Evolutionary conservation across 73 alveolate species (phyloP), one percentile per base, ranked within the genome.

Genomic region (Stentor roeselii): DNA sequence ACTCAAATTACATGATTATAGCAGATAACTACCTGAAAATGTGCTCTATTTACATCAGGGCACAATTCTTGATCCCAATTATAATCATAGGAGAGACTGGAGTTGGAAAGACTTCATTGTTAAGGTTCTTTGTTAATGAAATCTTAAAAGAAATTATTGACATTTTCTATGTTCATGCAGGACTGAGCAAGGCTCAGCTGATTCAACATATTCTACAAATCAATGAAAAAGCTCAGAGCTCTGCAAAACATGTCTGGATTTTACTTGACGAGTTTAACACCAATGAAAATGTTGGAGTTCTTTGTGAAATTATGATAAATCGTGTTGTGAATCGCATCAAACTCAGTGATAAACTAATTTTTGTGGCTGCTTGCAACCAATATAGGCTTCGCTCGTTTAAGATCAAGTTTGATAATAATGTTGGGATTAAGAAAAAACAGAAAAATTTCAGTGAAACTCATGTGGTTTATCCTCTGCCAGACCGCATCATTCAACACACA

Each of bases 131-230:
- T 67, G 80, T 67, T 15, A 40, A 67, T 27, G 21, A 67, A 21
- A 2, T 67, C 1, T 32, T 67, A 21, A 21, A 21, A 34, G 80
- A 67, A 15, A 21, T 21, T 15, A 36, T 67, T 34, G 41, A 21
- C 21, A 67, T 21, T 27, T 21, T 67, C 42, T 21, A 40, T 67
- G 34, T 67, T 30, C 80, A 67, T 67, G 80, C 80, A 21, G 80
- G 80, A 21, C 21, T 40, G 27, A 30, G 42, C 11, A 27, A 15
- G 0, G 37, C 41, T n/a, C 27, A 30, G 34, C 21, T 67, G 34
- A 67, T 14, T 11, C 0, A n/a, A 30, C 41, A 89, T 82, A 86
- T 91, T 58, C 90, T 78, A 6, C 27, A 78, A 82, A 83, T 78
- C 21, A 60, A 60, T 11, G 75, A 76, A 84, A 90, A 75, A 42